A percentile compares a stretch with the other conserved stretches of the same genome.
phyloP scores from a whole-genome alignment of 192 early-diverging fungal genomes.

The Polychytrium aggregatum region DNA sequence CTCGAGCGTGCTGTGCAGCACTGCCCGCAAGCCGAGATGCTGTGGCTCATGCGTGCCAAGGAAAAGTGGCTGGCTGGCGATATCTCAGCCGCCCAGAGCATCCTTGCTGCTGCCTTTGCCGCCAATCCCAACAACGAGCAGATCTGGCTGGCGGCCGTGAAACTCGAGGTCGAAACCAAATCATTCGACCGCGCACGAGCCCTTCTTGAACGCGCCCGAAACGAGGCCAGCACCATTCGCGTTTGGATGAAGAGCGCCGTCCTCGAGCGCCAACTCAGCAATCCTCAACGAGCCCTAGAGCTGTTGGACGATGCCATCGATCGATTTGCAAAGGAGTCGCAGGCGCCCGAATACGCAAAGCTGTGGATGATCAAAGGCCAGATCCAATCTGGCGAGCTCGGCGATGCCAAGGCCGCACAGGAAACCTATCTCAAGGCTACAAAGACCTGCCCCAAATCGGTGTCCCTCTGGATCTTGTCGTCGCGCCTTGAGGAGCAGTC shows the following conservation, averaged over 20 bases:
- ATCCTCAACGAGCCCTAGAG: constrained; percentile 52
- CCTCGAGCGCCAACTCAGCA: constrained; percentile 67
- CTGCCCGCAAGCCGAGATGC: constrained; percentile 82
- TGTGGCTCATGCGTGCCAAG: constrained; percentile 97
- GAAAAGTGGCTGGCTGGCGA: constrained; percentile 82
- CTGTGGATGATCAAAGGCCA: constrained; percentile 93
- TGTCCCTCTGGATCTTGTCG: constrained; percentile 70
- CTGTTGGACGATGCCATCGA: constrained; percentile 53
- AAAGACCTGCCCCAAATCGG: constrained; percentile 62
- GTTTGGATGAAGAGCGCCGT: constrained; percentile 96
- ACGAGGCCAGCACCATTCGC: constrained; percentile 56
- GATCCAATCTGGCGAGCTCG: constrained; percentile 51
- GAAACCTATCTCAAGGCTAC: constrained; percentile 61
- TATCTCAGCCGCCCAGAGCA: constrained; percentile 67
- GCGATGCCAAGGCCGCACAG: constrained; percentile 50
- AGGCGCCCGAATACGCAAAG: constrained; percentile 28
- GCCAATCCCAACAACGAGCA: constrained; percentile 87
- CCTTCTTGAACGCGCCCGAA: constrained; percentile 65
- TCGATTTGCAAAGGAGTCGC: constrained; percentile 26
- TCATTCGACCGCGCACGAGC: constrained; percentile 65
- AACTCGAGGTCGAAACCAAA: constrained; percentile 83
- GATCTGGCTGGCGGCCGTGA: constrained; percentile 92
- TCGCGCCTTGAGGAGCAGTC: constrained; percentile 69
- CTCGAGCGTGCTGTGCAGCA: constrained; percentile 74
- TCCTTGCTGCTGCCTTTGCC: constrained; percentile 75